Percentiles rank a stretch among this genome's conserved stretches.
Conservation (phyloP, 345 rosid species). For the Lenwebbia sp. region DNA sequence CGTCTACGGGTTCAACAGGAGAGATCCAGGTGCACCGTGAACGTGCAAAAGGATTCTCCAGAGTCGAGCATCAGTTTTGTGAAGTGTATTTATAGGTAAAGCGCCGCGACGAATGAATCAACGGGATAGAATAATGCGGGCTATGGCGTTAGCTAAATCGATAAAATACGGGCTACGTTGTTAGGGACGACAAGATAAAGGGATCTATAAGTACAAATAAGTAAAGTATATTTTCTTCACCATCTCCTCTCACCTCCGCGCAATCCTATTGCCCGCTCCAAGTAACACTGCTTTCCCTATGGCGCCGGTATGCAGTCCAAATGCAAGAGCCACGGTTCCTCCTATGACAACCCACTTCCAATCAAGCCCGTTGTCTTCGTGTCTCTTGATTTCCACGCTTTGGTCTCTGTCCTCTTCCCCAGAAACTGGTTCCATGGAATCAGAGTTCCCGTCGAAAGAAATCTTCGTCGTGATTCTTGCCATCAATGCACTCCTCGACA, state of each 20-base stretch:
- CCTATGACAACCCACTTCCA: slow-evolving; percentile 91
- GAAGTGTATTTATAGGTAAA: not conserved
- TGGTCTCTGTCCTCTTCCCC: slow-evolving; percentile 27
- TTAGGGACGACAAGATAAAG: not conserved
- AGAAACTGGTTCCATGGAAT: slow-evolving; percentile 19
- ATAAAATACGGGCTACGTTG: no score
- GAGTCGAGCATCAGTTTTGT: not conserved
- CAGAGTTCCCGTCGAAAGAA: slow-evolving; percentile 26
- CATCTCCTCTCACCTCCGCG: slow-evolving; percentile 41
- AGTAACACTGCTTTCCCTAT: slow-evolving; percentile 65
- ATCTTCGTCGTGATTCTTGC: slow-evolving; percentile 67
- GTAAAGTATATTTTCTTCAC: not conserved
- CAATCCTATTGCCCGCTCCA: slow-evolving; percentile 82
- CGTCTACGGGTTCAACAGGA: not conserved
- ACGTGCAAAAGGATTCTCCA: not conserved
- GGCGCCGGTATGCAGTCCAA: slow-evolving; percentile 61
- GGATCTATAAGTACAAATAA: not conserved
- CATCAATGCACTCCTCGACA: slow-evolving; percentile 64
- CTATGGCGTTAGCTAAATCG: not conserved
- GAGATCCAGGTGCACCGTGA: not conserved
- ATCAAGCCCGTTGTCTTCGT: slow-evolving; percentile 47
- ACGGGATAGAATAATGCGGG: not conserved
- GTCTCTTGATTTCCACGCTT: slow-evolving; percentile 6
- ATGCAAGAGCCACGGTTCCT: slow-evolving; percentile 67
- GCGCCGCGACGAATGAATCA: not conserved